Conservation (phyloP, 352 stramenopile species). For the Phytophthora meadii region DNA sequence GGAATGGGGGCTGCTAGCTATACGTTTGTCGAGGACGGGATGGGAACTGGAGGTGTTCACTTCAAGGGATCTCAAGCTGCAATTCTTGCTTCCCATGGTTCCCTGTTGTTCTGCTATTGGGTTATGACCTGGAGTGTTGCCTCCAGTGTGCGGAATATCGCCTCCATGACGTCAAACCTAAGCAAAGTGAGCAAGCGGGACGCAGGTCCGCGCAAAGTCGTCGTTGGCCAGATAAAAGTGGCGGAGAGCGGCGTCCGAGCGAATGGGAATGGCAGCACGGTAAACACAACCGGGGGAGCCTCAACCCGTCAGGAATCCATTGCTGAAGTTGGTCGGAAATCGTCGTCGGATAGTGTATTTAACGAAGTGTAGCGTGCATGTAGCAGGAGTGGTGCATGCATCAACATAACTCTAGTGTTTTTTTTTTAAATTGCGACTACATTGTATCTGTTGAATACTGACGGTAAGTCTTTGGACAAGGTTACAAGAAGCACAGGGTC, state of each 20-base stretch:
- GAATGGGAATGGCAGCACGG: slow-evolving; percentile 9
- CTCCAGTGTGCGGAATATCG: slow-evolving; percentile 35
- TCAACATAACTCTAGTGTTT: too few species aligned
- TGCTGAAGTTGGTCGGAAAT: slow-evolving; percentile 8
- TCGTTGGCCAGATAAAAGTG: slow-evolving; percentile 24
- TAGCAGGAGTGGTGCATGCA: too few species aligned
- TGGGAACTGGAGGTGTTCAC: slow-evolving; percentile 29
- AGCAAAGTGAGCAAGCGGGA: slow-evolving; percentile 33
- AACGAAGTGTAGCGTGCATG: slow-evolving; percentile 20
- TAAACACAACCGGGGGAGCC: background rate
- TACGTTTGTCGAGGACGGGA: slow-evolving; percentile 39
- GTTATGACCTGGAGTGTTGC: slow-evolving; percentile 50
- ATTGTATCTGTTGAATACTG: too few species aligned
- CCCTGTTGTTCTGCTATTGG: slow-evolving; percentile 65
- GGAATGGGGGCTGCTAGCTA: slow-evolving; percentile 61
- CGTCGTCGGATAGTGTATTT: slow-evolving; percentile 28
- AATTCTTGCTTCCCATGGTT: slow-evolving; percentile 50
- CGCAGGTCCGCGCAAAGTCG: slow-evolving; percentile 10
- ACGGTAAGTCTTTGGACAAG: too few species aligned
- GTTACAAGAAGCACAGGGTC: too few species aligned
- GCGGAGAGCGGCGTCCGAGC: slow-evolving; percentile 3
- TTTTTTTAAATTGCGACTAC: too few species aligned
- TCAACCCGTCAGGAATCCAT: slow-evolving; percentile 10
- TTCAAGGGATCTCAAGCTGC: slow-evolving; percentile 44
- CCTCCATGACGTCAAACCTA: slow-evolving; percentile 27